These are phyloP conservation scores for Kodamaea alishanica DNA, from an alignment of 1,139 yeast genomes.

Conservation along the genomic window DNA sequence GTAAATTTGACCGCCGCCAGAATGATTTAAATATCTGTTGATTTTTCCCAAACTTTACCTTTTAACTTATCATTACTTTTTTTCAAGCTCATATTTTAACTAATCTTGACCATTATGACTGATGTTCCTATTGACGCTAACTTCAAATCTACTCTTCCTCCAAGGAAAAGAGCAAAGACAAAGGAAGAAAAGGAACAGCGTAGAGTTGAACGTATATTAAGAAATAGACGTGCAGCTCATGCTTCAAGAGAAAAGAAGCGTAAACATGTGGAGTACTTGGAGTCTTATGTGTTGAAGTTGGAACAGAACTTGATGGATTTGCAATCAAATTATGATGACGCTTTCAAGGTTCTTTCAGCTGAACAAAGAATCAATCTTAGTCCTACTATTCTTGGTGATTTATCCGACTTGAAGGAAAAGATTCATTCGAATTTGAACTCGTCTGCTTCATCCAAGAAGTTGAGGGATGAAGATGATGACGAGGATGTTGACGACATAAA, in stretches of 20 bases:
- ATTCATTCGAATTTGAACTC: slow-evolving; percentile 30
- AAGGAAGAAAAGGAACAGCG: slow-evolving; percentile 97
- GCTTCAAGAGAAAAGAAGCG: slow-evolving; percentile 96
- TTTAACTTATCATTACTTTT: too few relatives aligned
- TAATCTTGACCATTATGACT: slow-evolving; percentile 13
- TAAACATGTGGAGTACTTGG: slow-evolving; percentile 83
- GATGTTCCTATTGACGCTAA: slow-evolving; percentile 16
- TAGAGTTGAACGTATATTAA: slow-evolving; percentile 82
- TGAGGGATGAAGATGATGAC: slow-evolving; percentile 17
- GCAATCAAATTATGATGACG: slow-evolving; percentile 22
- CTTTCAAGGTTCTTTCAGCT: slow-evolving; percentile 13
- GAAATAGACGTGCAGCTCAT: slow-evolving; percentile 96
- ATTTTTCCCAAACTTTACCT: too few relatives aligned
- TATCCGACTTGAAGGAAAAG: slow-evolving; percentile 30
- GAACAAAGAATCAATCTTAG: slow-evolving; percentile 14
- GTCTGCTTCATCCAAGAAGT: slow-evolving; percentile 10
- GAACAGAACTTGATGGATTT: slow-evolving; percentile 35
- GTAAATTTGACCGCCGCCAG: background rate
- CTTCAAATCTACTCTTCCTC: slow-evolving; percentile 63
- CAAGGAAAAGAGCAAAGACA: slow-evolving; percentile 94
- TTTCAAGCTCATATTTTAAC: too few relatives aligned
- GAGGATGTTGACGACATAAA: slow-evolving; percentile 13
- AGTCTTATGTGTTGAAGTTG: slow-evolving; percentile 53
- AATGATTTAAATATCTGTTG: slow-evolving; percentile 6
- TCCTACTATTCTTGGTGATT: slow-evolving; percentile 22